Conservation (phyloP, 768 basidiomycete species). For the Amyloporia xantha region DNA sequence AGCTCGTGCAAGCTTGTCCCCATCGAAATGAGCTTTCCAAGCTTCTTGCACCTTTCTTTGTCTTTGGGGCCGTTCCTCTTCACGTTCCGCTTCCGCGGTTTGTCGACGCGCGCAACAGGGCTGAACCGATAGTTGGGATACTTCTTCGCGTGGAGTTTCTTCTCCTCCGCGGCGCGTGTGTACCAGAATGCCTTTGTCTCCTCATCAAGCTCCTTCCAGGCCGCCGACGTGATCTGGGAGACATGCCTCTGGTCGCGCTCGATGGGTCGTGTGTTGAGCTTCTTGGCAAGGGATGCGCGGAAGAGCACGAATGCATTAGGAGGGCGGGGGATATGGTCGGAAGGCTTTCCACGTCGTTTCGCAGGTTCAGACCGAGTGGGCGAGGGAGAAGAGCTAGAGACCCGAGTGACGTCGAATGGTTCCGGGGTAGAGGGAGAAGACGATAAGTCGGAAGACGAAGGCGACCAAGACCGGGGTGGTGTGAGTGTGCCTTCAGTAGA, state of each 20-base stretch:
- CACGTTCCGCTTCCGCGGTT: slow-evolving; percentile 14
- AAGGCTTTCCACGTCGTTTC: slow-evolving; percentile 26
- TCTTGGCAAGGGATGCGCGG: slow-evolving; percentile 52
- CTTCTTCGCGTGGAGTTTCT: slow-evolving; percentile 42
- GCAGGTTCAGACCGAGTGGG: background rate
- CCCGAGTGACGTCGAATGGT: background rate
- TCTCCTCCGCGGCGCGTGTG: slow-evolving; percentile 48
- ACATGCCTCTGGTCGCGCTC: slow-evolving; percentile 40
- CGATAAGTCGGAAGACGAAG: background rate
- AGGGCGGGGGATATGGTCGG: slow-evolving; percentile 56
- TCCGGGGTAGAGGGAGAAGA: background rate
- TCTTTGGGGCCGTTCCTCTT: slow-evolving; percentile 25
- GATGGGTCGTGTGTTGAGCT: slow-evolving; percentile 28
- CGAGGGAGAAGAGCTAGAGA: background rate
- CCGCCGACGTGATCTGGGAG: slow-evolving; percentile 65
- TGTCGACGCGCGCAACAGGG: slow-evolving; percentile 26
- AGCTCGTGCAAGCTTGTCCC: slow-evolving; percentile 27
- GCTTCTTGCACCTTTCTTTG: slow-evolving; percentile 29
- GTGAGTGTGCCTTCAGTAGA: no score
- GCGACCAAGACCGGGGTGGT: background rate
- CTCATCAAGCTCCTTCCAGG: slow-evolving; percentile 55
- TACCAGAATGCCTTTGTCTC: slow-evolving; percentile 45
- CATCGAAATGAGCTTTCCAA: slow-evolving; percentile 31
- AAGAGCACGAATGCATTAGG: slow-evolving; percentile 69
- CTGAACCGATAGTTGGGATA: slow-evolving; percentile 62